phyloP scores from a whole-genome alignment of 2,329 filamentous ascomycete genomes.

The Apiospora hydei region DNA sequence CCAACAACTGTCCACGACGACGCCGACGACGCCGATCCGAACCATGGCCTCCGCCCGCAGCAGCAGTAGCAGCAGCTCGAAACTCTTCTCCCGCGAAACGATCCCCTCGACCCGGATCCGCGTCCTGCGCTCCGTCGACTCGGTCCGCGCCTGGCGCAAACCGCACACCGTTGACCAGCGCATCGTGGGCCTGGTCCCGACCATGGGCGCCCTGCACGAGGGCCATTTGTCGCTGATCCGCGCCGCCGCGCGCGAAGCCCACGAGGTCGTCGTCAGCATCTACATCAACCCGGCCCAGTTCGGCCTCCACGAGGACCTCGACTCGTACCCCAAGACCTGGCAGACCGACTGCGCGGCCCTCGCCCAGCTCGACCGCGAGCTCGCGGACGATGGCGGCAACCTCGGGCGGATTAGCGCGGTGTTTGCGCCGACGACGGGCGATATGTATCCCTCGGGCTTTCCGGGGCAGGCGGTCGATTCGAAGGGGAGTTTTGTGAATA shows the following conservation, averaged over 20 bases:
- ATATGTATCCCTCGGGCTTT: constrained; percentile 88
- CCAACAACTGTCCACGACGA: not conserved
- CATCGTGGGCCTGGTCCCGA: constrained; percentile 88
- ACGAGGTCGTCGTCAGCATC: constrained; percentile 87
- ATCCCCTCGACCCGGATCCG: constrained; percentile 67
- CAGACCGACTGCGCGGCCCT: constrained; percentile 75
- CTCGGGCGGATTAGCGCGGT: constrained; percentile 79
- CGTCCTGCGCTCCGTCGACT: constrained; percentile 77
- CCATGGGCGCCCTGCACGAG: constrained; percentile 96
- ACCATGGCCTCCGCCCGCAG: constrained; percentile 34
- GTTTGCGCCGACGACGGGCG: constrained; percentile 81
- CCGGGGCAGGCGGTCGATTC: constrained; percentile 76
- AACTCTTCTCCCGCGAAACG: constrained; percentile 45
- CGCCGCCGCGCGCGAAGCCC: constrained; percentile 82
- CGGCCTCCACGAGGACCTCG: constrained; percentile 85
- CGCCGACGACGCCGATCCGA: constrained; percentile 23
- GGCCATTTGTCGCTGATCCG: constrained; percentile 89
- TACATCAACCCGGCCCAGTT: constrained; percentile 99
- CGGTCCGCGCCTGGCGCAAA: constrained; percentile 73
- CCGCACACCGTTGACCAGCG: constrained; percentile 71
- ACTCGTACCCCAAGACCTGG: constrained; percentile 91
- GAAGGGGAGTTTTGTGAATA: constrained; percentile 87
- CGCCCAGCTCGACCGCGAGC: constrained; percentile 71
- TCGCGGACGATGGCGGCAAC: constrained; percentile 67
- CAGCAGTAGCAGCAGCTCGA: constrained; percentile 29